Evolutionary conservation across 2,329 filamentous ascomycete genomes (phyloP).

Genomic region (Sporothrix sp.): DNA sequence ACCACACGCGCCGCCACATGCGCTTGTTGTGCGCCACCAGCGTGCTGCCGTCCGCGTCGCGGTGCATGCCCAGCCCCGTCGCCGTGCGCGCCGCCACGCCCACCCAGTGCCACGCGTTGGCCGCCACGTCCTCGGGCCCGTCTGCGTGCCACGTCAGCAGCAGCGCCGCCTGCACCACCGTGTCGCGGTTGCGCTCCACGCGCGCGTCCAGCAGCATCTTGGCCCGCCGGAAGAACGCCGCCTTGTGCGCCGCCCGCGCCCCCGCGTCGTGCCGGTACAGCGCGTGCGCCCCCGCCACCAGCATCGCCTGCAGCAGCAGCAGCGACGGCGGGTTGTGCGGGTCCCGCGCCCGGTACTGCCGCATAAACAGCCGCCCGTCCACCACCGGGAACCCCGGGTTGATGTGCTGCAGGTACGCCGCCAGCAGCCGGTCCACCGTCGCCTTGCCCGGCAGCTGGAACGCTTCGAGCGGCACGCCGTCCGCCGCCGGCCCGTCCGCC

Average conservation of each 20-base stretch:
- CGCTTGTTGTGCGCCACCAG: conserved; percentile 5
- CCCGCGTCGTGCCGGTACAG: background rate
- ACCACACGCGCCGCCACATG: conserved; percentile 10
- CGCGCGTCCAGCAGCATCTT: conserved; percentile 8
- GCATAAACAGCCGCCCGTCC: background rate
- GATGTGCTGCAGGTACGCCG: conserved; percentile 5
- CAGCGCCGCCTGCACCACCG: conserved; percentile 6
- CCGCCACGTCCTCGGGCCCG: conserved; percentile 4
- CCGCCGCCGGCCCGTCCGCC: background rate
- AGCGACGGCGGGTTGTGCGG: background rate
- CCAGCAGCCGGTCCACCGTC: conserved; percentile 2
- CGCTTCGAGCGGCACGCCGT: conserved; percentile 4
- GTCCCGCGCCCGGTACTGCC: background rate
- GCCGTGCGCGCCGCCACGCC: conserved; percentile 8
- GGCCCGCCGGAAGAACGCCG: conserved; percentile 3
- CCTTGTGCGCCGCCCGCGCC: conserved; percentile 1
- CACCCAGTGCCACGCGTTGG: conserved; percentile 11
- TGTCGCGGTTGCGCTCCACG: conserved; percentile 4
- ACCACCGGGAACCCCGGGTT: conserved; percentile 7
- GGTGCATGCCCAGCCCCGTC: conserved; percentile 8
- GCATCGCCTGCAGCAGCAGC: background rate
- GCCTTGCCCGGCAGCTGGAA: conserved; percentile 8
- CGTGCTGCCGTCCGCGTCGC: conserved; percentile 4
- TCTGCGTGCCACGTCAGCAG: conserved; percentile 9
- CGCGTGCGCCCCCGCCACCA: background rate